phyloP scores from a whole-genome alignment of 306 rosid species.

The Malus orientalis region DNA sequence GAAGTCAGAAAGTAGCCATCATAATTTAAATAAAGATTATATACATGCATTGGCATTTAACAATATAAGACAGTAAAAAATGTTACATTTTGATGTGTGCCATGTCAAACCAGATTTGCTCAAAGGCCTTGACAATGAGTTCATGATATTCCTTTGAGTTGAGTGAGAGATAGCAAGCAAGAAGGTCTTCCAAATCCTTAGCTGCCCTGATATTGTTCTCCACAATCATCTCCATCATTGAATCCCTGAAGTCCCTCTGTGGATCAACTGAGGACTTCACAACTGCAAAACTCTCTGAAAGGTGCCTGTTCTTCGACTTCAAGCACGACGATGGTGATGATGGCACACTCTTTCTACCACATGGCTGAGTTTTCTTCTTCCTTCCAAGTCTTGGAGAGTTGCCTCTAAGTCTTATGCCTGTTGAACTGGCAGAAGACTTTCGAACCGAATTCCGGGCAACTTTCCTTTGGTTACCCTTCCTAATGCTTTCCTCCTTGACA shows the following conservation, averaged over 20 bases:
- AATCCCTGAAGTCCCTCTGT: constrained; percentile 68
- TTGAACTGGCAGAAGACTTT: constrained; percentile 30
- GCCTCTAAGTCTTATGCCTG: constrained; percentile 58
- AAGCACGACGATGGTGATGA: constrained; percentile 6
- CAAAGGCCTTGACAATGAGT: constrained; percentile 73
- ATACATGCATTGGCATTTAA: constrained; percentile 23
- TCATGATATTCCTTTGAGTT: constrained; percentile 65
- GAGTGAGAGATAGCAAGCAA: constrained; percentile 84
- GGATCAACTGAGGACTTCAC: constrained; percentile 77
- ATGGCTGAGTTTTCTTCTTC: constrained; percentile 38
- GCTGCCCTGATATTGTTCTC: constrained; percentile 64
- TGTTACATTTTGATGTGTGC: constrained; percentile 33
- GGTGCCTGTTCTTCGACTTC: constrained; percentile 27
- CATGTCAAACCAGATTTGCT: constrained; percentile 75
- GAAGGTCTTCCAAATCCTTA: constrained; percentile 82
- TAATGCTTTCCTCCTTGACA: constrained; percentile 26
- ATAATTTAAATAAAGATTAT: not conserved
- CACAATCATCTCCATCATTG: constrained; percentile 92
- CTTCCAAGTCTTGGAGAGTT: constrained; percentile 64
- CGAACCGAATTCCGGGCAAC: constrained; percentile 12
- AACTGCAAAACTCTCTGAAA: constrained; percentile 72
- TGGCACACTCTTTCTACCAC: constrained; percentile 49
- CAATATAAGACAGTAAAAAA: not conserved
- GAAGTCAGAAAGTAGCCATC: not conserved
- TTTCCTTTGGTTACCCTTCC: constrained; percentile 22